Evolutionary conservation across 2,329 filamentous ascomycete genomes (phyloP), one percentile per base, ranked within the genome.

Genomic region (Mycosphaerelloides madeirae): DNA sequence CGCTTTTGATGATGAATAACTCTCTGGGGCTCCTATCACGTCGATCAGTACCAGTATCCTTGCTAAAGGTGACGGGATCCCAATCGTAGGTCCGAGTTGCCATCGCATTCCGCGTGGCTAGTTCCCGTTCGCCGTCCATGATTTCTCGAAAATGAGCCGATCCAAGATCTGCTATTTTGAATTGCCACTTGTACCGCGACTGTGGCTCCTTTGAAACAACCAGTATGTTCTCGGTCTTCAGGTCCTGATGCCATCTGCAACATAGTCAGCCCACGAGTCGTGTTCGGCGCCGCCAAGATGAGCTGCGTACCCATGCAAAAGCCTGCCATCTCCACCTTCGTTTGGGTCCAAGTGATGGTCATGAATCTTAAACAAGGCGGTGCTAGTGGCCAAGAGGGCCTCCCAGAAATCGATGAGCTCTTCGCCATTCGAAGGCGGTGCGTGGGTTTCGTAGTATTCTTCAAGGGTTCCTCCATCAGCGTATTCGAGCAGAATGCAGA

Each of bases 401-500:
- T 56, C 49, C 65, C 64, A 67, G 34, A 67, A 62, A 6, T 50
- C 55, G 14, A 38, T 59, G 50, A 14, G 64, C 62, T 20, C 65
- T 15, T 43, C 41, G 13, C 54, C 54, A 11, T 32, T 43, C n/a
- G 32, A 52, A 2, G 64, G 28, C 19, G 41, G 34, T 18, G 20
- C 11, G 7, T 19, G 3, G 9, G 3, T 7, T 6, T 58, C 12
- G 44, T 65, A 63, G 41, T 55, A 66, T 5, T 65, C 48, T 31
- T 65, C 55, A 3, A 69, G 49, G 3, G 56, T 60, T 2, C 65
- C 64, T 14, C 53, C 43, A 31, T 67, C 58, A 2, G 65, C 65
- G 51, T 58, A 65, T 46, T 68, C 65, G 3, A 69, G 55, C 6
- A 68, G 38, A 5, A 67, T 54, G 44, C 67, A 61, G 44, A 38